Evolutionary conservation across 208 protist species (phyloP).

Genomic region (Crithidia thermophila): DNA sequence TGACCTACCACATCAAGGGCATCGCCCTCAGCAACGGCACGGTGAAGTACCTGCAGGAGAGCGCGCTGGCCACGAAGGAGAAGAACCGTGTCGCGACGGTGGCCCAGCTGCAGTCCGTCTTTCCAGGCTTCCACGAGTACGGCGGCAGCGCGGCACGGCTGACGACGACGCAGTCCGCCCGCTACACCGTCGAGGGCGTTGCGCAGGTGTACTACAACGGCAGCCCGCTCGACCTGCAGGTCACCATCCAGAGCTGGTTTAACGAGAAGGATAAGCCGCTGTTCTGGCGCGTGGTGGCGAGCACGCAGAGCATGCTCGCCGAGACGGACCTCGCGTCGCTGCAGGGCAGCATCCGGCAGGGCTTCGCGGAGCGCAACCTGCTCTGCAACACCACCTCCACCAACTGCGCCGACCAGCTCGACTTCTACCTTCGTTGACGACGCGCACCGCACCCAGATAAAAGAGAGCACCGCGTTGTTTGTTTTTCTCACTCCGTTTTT

Average conservation of each 20-base stretch:
- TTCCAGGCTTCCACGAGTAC: slow-evolving; percentile 71
- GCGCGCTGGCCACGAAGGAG: slow-evolving; percentile 63
- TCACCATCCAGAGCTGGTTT: slow-evolving; percentile 56
- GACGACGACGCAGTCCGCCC: slow-evolving; percentile 24
- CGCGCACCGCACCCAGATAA: background rate
- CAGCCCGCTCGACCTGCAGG: slow-evolving; percentile 57
- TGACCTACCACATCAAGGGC: slow-evolving; percentile 50
- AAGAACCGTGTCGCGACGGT: slow-evolving; percentile 61
- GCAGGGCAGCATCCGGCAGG: slow-evolving; percentile 26
- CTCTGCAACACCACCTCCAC: slow-evolving; percentile 28
- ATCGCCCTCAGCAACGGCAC: slow-evolving; percentile 37
- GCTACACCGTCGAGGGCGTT: slow-evolving; percentile 27
- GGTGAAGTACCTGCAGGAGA: slow-evolving; percentile 59
- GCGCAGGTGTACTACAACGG: slow-evolving; percentile 63
- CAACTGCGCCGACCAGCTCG: slow-evolving; percentile 29
- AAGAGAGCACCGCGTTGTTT: background rate
- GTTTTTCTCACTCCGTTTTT: background rate
- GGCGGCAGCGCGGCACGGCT: slow-evolving; percentile 23
- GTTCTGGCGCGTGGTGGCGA: slow-evolving; percentile 63
- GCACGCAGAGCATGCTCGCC: slow-evolving; percentile 48
- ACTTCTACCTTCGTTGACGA: slow-evolving; percentile 40
- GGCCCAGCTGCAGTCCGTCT: slow-evolving; percentile 71
- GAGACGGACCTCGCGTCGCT: slow-evolving; percentile 51
- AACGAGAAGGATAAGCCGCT: slow-evolving; percentile 21
- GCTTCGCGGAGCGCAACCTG: slow-evolving; percentile 23